Evolutionary conservation across 306 rosid species (phyloP), one percentile per base, ranked within the genome.

Genomic region (Quercus aquifolioides): DNA sequence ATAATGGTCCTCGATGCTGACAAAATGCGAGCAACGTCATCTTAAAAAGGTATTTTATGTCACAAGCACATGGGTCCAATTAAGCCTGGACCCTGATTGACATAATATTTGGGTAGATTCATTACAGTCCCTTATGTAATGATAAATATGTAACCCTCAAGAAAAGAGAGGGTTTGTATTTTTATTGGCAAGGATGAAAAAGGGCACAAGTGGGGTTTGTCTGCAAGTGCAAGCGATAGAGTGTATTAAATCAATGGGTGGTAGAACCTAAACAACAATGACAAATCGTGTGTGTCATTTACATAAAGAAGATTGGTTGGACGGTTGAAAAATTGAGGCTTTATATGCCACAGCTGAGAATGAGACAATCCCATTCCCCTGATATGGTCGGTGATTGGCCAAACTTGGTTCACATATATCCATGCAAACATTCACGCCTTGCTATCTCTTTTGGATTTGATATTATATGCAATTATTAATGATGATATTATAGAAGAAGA

Each of bases 361-460:
- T 49, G 35, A 18, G 54, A 8, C 20, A 5, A 59, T 49, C 49
- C 54, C 51, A 62, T 31, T 1, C 74, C 21, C 59, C 79, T 41
- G 67, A 31, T 46, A 54, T 85, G 89, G 89, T 85, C 92, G 88
- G 90, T 75, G 84, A 84, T 82, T 81, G 81, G 74, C 70, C 78
- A 26, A 70, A 28, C 57, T 19, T 60, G 59, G 60, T 23, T 46
- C 55, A 76, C 55, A 76, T 68, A 9, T 21, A 19, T 71, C 74
- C 75, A 74, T 76, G 43, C 21, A 58, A 59, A 3, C 12, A 59
- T 59, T 59, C 65, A 23, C 31, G 17, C 31, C 17, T 23, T 5
- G 12, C 64, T 10, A 20, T 20, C 64, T 3, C 64, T 7, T 14
- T 30, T 28, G 33, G 8, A 62, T 5, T 1, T 13, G 28, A 26